Evolutionary conservation across 192 early-diverging fungal species (phyloP).

Genomic region (Funneliformis mosseae): DNA sequence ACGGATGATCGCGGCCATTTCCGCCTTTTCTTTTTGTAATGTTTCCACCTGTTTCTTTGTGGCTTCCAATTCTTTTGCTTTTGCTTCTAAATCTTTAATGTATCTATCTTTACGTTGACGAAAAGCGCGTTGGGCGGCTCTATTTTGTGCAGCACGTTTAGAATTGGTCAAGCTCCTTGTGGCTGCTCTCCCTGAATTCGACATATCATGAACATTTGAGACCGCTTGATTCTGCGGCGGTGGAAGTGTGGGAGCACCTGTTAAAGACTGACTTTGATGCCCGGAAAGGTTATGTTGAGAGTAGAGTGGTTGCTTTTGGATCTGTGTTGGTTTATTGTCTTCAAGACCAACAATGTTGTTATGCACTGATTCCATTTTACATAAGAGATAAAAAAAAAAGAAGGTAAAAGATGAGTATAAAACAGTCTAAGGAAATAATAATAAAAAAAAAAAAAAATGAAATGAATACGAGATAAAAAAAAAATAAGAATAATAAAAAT

Average conservation of each 20-base stretch:
- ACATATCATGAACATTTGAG: background rate
- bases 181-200: background rate
- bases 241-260: background rate
- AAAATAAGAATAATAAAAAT: too few relatives aligned
- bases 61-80: slow-evolving; percentile 60
- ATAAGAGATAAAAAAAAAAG: too few relatives aligned
- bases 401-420: too few relatives aligned
- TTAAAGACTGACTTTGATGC: background rate
- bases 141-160: slow-evolving; percentile 87
- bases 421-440: too few relatives aligned
- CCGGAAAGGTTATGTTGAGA: background rate
- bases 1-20: slow-evolving; percentile 10
- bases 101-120: slow-evolving; percentile 84
- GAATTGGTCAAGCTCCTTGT: slow-evolving; percentile 32
- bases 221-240: background rate
- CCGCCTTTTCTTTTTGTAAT: slow-evolving; percentile 15
- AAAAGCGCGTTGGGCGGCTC: slow-evolving; percentile 89
- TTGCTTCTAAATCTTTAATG: slow-evolving; percentile 75
- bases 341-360: background rate
- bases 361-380: background rate
- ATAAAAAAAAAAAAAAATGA: too few relatives aligned
- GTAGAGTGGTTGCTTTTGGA: background rate
- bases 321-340: background rate
- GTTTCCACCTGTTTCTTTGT: background rate
- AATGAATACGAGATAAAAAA: too few relatives aligned